These are phyloP conservation scores for Jackrogersella multiformis DNA, from an alignment of 495 filamentous ascomycete species.

Conservation along the genomic window DNA sequence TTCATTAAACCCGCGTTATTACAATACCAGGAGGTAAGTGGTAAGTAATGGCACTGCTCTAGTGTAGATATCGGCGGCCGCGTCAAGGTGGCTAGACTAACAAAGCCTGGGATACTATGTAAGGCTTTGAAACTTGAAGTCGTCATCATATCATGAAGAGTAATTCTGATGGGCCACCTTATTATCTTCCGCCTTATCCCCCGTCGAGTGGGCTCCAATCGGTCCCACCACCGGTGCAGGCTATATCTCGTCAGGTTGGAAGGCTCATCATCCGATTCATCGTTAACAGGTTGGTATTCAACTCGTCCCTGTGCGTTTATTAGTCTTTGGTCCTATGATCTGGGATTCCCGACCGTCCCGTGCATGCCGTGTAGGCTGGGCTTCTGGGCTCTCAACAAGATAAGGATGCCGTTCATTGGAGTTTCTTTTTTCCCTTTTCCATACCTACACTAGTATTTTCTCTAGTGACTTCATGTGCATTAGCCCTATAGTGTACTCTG, in stretches of 20 bases:
- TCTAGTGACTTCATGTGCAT: slow-evolving; percentile 4
- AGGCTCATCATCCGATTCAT: slow-evolving; percentile 36
- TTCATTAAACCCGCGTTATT: too few species aligned
- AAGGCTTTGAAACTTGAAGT: slow-evolving; percentile 29
- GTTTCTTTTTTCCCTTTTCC: not conserved
- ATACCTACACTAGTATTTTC: not conserved
- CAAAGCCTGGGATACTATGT: slow-evolving; percentile 8
- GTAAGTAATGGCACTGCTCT: too few species aligned
- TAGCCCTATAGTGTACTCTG: slow-evolving; percentile 17
- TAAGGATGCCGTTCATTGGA: not conserved
- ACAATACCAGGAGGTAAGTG: too few species aligned
- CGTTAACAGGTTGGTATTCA: slow-evolving; percentile 8
- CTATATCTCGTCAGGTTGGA: slow-evolving; percentile 24
- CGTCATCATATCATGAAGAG: slow-evolving; percentile 33
- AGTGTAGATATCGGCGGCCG: slow-evolving; percentile 3
- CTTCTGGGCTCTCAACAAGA: not conserved
- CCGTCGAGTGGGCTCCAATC: slow-evolving; percentile 38
- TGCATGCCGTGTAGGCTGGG: not conserved
- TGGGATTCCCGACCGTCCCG: slow-evolving; percentile 6
- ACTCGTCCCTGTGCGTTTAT: slow-evolving; percentile 11
- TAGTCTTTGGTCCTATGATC: not conserved
- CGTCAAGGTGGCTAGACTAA: slow-evolving; percentile 22
- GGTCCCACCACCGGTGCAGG: slow-evolving; percentile 34
- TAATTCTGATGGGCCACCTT: slow-evolving; percentile 5
- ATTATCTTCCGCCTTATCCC: slow-evolving; percentile 33